A percentile compares a stretch with the other conserved stretches of the same genome.
Evolutionary conservation across 2,329 filamentous ascomycete genomes (phyloP).

Genomic region (Penicillium sp.): DNA sequence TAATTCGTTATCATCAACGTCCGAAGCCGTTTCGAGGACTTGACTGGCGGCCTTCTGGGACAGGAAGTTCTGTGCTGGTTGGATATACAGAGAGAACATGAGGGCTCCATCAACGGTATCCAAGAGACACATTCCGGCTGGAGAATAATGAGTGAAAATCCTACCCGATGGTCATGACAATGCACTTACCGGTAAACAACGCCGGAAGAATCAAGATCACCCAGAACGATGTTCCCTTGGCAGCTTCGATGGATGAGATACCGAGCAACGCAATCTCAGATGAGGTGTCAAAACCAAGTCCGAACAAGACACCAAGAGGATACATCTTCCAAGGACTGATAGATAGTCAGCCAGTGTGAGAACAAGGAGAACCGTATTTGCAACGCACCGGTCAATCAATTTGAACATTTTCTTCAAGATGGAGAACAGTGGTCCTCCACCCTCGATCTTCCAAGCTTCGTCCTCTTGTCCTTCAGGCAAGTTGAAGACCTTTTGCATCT

Average conservation of each 20-base stretch:
- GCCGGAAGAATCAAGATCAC: conserved; percentile 88
- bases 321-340: conserved; percentile 84
- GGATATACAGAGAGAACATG: conserved; percentile 91
- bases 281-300: conserved; percentile 91
- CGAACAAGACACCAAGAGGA: conserved; percentile 82
- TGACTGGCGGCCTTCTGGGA: conserved; percentile 23
- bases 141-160: neutral
- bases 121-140: conserved; percentile 89
- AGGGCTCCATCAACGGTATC: conserved; percentile 91
- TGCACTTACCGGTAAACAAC: conserved; percentile 73
- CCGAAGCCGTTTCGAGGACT: conserved; percentile 7
- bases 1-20: conserved; percentile 17
- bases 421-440: conserved; percentile 71
- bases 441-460: conserved; percentile 67
- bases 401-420: conserved; percentile 75
- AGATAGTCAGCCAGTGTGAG: neutral
- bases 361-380: neutral
- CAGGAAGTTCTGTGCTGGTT: conserved; percentile 44
- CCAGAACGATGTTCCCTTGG: conserved; percentile 87
- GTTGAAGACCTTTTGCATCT: conserved; percentile 63
- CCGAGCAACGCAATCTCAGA: conserved; percentile 91
- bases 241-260: conserved; percentile 83
- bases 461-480: conserved; percentile 47
- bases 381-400: conserved; percentile 56
- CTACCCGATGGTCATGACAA: neutral